Conservation (phyloP, 495 filamentous ascomycete species). For the Elaphomyces granulatus region DNA sequence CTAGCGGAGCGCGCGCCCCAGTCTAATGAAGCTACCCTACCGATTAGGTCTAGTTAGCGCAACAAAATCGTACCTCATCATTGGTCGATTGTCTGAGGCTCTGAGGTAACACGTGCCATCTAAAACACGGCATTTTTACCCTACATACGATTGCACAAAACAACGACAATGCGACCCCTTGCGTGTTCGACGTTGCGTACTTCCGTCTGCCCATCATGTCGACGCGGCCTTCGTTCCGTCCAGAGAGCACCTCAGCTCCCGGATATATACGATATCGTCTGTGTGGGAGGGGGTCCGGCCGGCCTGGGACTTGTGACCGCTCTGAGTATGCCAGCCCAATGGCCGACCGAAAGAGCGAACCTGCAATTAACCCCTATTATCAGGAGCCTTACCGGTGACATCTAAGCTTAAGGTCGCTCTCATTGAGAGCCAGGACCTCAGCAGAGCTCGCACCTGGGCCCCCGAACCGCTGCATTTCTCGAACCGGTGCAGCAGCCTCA, state of each 20-base stretch:
- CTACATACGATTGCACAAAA: no score
- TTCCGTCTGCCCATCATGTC: slow-evolving; percentile 31
- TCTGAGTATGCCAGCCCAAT: slow-evolving; percentile 51
- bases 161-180: slow-evolving; percentile 24
- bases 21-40: no score
- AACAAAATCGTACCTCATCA: no score
- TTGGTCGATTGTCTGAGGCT: no score
- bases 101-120: no score
- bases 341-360: no score
- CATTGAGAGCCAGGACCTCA: slow-evolving; percentile 75
- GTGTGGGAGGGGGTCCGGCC: slow-evolving; percentile 91
- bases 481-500: slow-evolving; percentile 89
- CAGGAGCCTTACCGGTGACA: slow-evolving; percentile 56
- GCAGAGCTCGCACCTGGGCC: slow-evolving; percentile 45
- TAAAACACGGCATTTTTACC: no score
- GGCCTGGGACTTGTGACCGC: slow-evolving; percentile 79
- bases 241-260: slow-evolving; percentile 14
- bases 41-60: no score
- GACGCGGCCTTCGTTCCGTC: slow-evolving; percentile 13
- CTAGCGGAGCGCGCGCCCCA: no score
- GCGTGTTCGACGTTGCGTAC: slow-evolving; percentile 20
- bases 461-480: slow-evolving; percentile 60
- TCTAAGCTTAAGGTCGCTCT: slow-evolving; percentile 71
- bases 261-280: slow-evolving; percentile 82
- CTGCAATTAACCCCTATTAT: neutral